Evolutionary conservation across 805 yeast genomes (phyloP).

Genomic region (Candida ulmi): DNA sequence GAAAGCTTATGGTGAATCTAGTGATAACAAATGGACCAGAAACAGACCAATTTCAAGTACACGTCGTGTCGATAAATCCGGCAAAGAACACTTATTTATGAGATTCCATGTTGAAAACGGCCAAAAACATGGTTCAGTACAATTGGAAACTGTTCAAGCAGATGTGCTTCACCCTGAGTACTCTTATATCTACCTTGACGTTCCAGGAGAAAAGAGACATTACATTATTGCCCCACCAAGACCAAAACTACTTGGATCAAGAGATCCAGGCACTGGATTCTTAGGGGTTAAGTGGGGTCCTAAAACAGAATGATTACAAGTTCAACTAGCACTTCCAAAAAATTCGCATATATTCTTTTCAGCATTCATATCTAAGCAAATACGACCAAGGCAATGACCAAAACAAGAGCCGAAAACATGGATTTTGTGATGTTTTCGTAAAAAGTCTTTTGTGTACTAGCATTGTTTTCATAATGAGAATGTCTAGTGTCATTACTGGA

Average conservation of each 20-base stretch:
- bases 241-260: slow-evolving; percentile 32
- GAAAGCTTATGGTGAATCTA: slow-evolving; percentile 77
- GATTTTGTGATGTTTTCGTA: no score
- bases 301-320: slow-evolving; percentile 37
- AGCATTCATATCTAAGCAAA: no score
- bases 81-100: slow-evolving; percentile 78
- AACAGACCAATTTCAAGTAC: slow-evolving; percentile 76
- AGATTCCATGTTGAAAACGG: slow-evolving; percentile 80
- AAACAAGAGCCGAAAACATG: no score
- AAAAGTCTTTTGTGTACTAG: neutral
- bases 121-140: slow-evolving; percentile 59
- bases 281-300: slow-evolving; percentile 89
- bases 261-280: slow-evolving; percentile 47
- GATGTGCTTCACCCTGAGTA: slow-evolving; percentile 63
- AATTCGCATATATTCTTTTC: no score
- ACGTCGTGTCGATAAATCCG: slow-evolving; percentile 63
- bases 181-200: slow-evolving; percentile 68
- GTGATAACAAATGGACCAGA: slow-evolving; percentile 76
- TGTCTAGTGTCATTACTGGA: slow-evolving; percentile 18
- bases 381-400: no score
- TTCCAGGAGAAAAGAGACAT: slow-evolving; percentile 62
- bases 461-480: neutral
- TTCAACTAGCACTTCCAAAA: no score
- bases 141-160: slow-evolving; percentile 71
- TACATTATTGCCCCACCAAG: slow-evolving; percentile 64